A percentile compares a stretch with the other conserved stretches of the same genome.
Evolutionary conservation across 2,329 filamentous ascomycete genomes (phyloP).

Genomic region (Falciphora oryzae): DNA sequence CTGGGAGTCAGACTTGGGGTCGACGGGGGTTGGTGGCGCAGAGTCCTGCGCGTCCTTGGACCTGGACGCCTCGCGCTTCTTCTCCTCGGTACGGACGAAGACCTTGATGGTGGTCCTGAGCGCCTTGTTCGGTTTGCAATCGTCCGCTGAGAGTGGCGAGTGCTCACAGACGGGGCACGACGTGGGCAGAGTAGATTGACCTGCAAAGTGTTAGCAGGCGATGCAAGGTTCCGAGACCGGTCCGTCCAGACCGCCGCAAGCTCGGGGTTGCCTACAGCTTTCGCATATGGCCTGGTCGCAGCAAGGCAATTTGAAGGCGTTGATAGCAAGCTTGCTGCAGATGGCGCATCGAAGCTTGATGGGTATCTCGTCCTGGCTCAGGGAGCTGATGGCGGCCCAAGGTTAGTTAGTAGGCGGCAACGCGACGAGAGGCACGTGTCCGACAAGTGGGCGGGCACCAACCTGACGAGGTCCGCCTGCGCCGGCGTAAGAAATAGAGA

Average conservation of each 20-base stretch:
- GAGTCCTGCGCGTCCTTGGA: conserved; percentile 41
- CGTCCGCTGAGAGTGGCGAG: conserved; percentile 75
- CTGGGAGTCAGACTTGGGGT: conserved; percentile 23
- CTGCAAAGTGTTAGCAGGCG: conserved; percentile 11
- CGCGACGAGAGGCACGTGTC: not conserved
- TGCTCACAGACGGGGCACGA: conserved; percentile 93
- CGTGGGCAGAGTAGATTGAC: conserved; percentile 65
- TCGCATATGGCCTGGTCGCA: conserved; percentile 95
- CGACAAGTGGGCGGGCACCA: conserved; percentile 16
- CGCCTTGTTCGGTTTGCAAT: conserved; percentile 84
- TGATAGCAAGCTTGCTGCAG: conserved; percentile 84
- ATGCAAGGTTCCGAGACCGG: not conserved
- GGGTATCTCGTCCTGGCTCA: conserved; percentile 81
- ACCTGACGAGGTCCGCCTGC: conserved; percentile 56
- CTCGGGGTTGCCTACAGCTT: conserved; percentile 55
- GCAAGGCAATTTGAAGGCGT: conserved; percentile 86
- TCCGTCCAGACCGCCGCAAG: not conserved
- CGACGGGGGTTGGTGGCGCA: conserved; percentile 33
- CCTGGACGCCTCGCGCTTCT: conserved; percentile 69
- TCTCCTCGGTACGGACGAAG: conserved; percentile 85
- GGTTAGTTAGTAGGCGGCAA: conserved; percentile 9
- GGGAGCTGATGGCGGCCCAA: conserved; percentile 47
- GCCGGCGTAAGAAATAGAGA: conserved; percentile 35
- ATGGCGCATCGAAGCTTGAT: conserved; percentile 92
- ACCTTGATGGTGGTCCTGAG: conserved; percentile 89